Conservation (phyloP, 495 filamentous ascomycete species). For the Aspergillus steynii region DNA sequence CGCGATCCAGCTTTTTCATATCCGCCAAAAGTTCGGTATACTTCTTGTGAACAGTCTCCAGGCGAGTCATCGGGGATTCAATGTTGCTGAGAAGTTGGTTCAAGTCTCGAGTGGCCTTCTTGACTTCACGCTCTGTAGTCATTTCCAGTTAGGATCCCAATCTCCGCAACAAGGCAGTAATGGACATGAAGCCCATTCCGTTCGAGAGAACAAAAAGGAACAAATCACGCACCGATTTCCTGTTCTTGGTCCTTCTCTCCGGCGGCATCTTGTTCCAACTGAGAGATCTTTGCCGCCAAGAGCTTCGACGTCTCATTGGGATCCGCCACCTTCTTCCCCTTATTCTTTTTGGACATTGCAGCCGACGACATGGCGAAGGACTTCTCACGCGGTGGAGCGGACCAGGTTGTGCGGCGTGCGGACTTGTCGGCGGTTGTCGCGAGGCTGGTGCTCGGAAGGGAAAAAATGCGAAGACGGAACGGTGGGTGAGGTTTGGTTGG, state of each 20-base stretch:
- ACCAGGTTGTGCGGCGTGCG: conserved; percentile 9
- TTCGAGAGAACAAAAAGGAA: conserved; percentile 10
- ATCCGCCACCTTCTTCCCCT: conserved; percentile 73
- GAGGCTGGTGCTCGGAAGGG: conserved; percentile 20
- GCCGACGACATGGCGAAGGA: conserved; percentile 41
- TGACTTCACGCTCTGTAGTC: conserved; percentile 73
- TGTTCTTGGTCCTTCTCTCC: conserved; percentile 93
- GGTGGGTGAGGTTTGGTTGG: conserved; percentile 13
- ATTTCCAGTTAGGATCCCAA: conserved; percentile 20
- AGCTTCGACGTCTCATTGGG: conserved; percentile 86
- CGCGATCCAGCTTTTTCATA: conserved; percentile 92
- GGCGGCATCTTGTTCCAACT: conserved; percentile 88
- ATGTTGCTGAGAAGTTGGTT: conserved; percentile 78
- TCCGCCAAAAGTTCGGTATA: conserved; percentile 88
- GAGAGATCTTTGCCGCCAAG: conserved; percentile 89
- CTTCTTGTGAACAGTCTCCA: conserved; percentile 86
- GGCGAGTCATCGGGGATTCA: conserved; percentile 68
- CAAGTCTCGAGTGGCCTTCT: conserved; percentile 89
- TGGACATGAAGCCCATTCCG: neutral
- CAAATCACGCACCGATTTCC: conserved; percentile 82
- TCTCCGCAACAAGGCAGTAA: conserved; percentile 9
- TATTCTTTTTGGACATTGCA: conserved; percentile 63
- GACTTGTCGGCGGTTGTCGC: conserved; percentile 20
- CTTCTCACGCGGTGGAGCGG: neutral
- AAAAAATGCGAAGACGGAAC: conserved; percentile 30